Evolutionary conservation across 176 grass and related monocot species (phyloP), one percentile per base, ranked within the genome.

Genomic region (Saccharum spontaneum): DNA sequence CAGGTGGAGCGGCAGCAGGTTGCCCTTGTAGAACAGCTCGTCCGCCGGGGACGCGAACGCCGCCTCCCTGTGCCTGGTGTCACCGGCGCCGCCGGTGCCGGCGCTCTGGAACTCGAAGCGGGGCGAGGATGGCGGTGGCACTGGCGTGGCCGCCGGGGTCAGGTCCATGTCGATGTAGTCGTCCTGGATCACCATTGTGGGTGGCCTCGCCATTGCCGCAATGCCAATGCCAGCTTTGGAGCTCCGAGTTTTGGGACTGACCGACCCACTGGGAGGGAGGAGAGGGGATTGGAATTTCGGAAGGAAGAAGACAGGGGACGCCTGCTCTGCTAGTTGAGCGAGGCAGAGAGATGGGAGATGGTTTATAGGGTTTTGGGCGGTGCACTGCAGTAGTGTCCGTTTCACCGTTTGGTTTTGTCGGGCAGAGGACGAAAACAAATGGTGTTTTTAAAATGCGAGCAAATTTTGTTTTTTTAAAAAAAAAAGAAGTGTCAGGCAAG

Each of bases 21-120:
- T 99, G 43, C 97, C 97, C 85, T 92, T 89, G 91, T 99, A 92
- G 86, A 99, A 99, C 5, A 99, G 97, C 86, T 99, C 97, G 83
- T 99, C 97, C 0, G 94, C 93, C 14, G 97, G 91, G 43, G 84
- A 94, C 66, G 81, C 78, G 83, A 77, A 81, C 49, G 69, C 74
- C 11, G 62, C 73, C 44, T 83, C 85, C 87, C 44, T 50, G 20
- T 10, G 11, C 22, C 14, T 46, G 82, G 43, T 57, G 34, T 12
- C 12, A 3, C 33, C 33, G 20, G 46, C 34, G 8, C 22, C 50
- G 8, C 26, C 40, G 10, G 12, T 18, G 2, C 54, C 52, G 12
- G 67, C 30, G 87, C 78, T 92, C 50, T 88, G 90, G 79, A 97
- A 97, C 86, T 97, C 91, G 82, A 96, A 92, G 82, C 83, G 71